Evolutionary conservation across 345 rosid species (phyloP), one percentile per base, ranked within the genome.

Genomic region (Murraya koenigii): DNA sequence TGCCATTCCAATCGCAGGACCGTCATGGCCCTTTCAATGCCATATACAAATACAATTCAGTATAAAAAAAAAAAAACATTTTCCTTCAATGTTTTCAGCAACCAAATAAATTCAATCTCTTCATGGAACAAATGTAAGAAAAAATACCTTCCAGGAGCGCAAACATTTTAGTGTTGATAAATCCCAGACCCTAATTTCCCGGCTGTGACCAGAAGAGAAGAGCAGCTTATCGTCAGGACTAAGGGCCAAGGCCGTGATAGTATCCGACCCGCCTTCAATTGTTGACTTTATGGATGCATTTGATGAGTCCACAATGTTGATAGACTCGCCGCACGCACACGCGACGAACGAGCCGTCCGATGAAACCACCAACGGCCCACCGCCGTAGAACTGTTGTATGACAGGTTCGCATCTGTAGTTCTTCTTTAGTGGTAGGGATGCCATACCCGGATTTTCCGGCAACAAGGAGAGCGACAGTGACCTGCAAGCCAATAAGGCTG

Each of bases 141-240:
- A 28, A 47, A 61, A 58, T 78, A 93, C 98, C 98, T 94, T 92
- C 99, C 97, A 96, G 41, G 98, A 88, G 60, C 99, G 97, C 25
- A 90, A 75, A 73, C 98, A 90, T 83, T 91, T 92, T 73, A 83
- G 75, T 23, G 90, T 91, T 60, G 87, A 88, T 85, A 92, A 77
- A 75, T 96, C 97, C 99, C 99, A 94, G 77, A 94, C 95, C 80
- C 89, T 90, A 64, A 96, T 94, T 76, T 90, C 97, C 72, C 95
- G 86, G 76, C 98, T 94, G 80, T 92, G 97, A 14, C 94, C 97
- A n/a, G 97, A 90, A 58, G 94, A 89, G 89, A 96, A 96, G 56
- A 96, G 90, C 41, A 96, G 60, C 83, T 89, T 92, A 80, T 93
- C 89, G 36, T 90, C 74, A 70, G 98, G 98, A 81, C 94, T 89